Evolutionary conservation across 176 grass and related monocot genomes (phyloP), one percentile per base, ranked within the genome.

Genomic region (Avena atlantica): DNA sequence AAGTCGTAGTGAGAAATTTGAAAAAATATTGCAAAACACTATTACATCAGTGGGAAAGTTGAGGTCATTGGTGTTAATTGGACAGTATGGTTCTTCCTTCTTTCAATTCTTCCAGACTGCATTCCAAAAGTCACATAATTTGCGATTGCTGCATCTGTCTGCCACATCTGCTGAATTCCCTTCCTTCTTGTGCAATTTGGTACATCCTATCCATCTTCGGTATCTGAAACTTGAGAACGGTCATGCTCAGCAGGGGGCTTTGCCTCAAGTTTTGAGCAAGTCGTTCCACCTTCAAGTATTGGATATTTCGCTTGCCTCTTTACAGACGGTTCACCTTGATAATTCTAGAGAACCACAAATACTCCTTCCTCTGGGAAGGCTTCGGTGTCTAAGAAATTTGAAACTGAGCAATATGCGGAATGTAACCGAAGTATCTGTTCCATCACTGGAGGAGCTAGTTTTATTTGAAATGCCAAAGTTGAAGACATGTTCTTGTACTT

Each of bases 271-370:
- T 25, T 7, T 94, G n/a, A 69, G 16, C 17, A 84, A 84, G 2
- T 85, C 44, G 12, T 91, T 51, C 56, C n/a, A 91, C 36, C 89
- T 94, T 67, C 61, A 91, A 57, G 68, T 69, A 81, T 75, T 91
- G 34, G 69, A 89, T 9, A 0, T 16, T 56, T 56, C 1, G 53
- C 16, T 85, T 11, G 17, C 44, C 8, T 50, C n/a, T 60, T 66
- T 64, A 19, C 81, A 65, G 47, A 81, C 48, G 1, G 75, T 90
- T 68, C 44, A n/a, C 77, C 70, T 88, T 27, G 25, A 76, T 2
- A 2, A 62, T 25, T 90, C 78, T 81, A 10, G 15, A 58, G 8
- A 50, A 8, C 83, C 47, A 53, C 17, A 27, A 49, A 8, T 0
- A 24, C 63, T 88, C 14, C 29, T 49, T 2, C 80, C 42, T 23